phyloP scores from a whole-genome alignment of 176 grass and related monocot species.

The Aegilops sharonensis region DNA sequence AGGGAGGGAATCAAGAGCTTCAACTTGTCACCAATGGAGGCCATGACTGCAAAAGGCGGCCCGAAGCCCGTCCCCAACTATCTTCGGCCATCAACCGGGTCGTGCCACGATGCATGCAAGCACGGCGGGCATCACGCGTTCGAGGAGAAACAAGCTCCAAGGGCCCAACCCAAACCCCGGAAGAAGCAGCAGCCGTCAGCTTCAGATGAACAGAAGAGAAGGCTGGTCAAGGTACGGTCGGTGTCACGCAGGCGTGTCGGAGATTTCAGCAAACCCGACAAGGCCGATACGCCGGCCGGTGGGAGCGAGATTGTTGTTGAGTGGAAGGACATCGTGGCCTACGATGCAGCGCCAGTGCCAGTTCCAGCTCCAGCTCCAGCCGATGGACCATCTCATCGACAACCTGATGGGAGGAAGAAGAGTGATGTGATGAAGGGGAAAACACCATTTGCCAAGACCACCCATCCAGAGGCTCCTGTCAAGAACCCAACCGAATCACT shows the following conservation, averaged over 20 bases:
- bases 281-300: not conserved
- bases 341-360: slow-evolving; percentile 7
- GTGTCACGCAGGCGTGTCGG: slow-evolving; percentile 45
- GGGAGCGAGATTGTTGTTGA: slow-evolving; percentile 24
- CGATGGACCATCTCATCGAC: not conserved
- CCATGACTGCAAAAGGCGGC: not conserved
- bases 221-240: slow-evolving; percentile 35
- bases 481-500: not conserved
- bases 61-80: slow-evolving; percentile 43
- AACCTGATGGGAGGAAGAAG: not conserved
- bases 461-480: not conserved
- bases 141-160: slow-evolving; percentile 18
- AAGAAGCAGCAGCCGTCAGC: slow-evolving; percentile 18
- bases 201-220: not conserved
- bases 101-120: slow-evolving; percentile 72
- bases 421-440: slow-evolving; percentile 17
- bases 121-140: slow-evolving; percentile 46
- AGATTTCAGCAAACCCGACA: slow-evolving; percentile 14
- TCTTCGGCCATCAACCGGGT: slow-evolving; percentile 53
- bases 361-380: too few species aligned
- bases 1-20: not conserved
- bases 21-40: slow-evolving; percentile 1
- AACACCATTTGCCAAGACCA: slow-evolving; percentile 11
- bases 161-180: not conserved
- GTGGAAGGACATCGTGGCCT: slow-evolving; percentile 64